Evolutionary conservation across 345 rosid species (phyloP), one percentile per base, ranked within the genome.

Genomic region (Dovyalis caffra): DNA sequence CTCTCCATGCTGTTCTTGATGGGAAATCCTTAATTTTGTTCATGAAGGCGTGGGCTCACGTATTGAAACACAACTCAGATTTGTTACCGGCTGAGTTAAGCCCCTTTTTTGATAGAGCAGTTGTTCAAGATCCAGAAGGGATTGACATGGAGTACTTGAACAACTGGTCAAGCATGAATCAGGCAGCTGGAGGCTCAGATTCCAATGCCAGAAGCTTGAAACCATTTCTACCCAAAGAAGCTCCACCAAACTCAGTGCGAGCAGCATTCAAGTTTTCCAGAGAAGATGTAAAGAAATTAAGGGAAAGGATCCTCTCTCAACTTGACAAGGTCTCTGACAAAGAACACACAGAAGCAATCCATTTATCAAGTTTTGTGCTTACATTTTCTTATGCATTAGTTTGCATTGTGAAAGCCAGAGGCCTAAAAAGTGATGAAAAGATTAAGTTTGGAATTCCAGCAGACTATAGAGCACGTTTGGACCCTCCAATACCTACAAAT

Each of bases 281-380:
- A 4, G 75, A 74, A 21, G 62, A 79, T 66, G 71, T 86, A 67
- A 18, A 71, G n/a, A 80, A 37, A 64, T 76, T 88, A 12, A 80
- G 83, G 3, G 74, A 83, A 28, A 76, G 14, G 62, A 79, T 78
- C 4, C 5, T 38, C 3, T 25, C 16, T 9, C 1, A 20, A 20
- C 28, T 40, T 0, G 47, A 40, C 47, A 40, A 40, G 18, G 47
- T 40, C 47, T 40, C 47, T 40, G 47, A 20, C 6, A 69, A 47
- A 35, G 71, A 61, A 10, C 15, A 15, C 38, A 69, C 25, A 10
- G 1, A 66, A 10, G 9, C 68, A 31, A 28, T 75, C 7, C 77
- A 51, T 43, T 60, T 84, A 26, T 85, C 87, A 0, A 73, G 76
- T 40, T 86, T 86, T 40, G 86, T 80, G 34, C 61, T 88, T 2